These are phyloP conservation scores for Salix caprea DNA, from an alignment of 345 rosid species.

Conservation along the genomic window DNA sequence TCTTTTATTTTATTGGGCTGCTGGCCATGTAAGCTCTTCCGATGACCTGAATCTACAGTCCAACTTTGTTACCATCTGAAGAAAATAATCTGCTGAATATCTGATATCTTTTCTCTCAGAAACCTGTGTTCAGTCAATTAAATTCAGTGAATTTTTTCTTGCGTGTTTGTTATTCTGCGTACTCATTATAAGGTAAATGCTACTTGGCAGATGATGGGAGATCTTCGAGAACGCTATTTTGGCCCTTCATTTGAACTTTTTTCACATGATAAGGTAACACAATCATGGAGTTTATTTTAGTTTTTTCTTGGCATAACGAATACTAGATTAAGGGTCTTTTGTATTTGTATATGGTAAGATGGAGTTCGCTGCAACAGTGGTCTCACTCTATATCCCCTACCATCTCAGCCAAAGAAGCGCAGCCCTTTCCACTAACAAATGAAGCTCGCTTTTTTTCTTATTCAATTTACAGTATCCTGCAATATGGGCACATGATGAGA, in stretches of 20 bases:
- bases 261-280: constrained; percentile 73
- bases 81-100: not conserved
- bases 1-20: not conserved
- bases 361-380: not conserved
- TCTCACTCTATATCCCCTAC: too few relatives aligned
- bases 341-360: not conserved
- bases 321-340: not conserved
- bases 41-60: not conserved
- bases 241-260: constrained; percentile 80
- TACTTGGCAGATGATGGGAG: constrained; percentile 53
- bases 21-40: not conserved
- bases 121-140: not conserved
- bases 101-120: not conserved
- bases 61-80: not conserved
- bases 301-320: not conserved
- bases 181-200: constrained; percentile 4
- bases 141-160: not conserved
- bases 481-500: constrained; percentile 85
- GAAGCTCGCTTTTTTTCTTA: constrained; percentile 2
- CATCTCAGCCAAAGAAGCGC: not conserved
- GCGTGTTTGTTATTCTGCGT: not conserved
- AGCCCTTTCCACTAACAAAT: not conserved
- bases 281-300: too few relatives aligned
- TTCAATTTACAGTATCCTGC: constrained; percentile 49
- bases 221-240: constrained; percentile 85